Conservation (phyloP, 108 stramenopile genomes). For the Nitzschia palea region DNA sequence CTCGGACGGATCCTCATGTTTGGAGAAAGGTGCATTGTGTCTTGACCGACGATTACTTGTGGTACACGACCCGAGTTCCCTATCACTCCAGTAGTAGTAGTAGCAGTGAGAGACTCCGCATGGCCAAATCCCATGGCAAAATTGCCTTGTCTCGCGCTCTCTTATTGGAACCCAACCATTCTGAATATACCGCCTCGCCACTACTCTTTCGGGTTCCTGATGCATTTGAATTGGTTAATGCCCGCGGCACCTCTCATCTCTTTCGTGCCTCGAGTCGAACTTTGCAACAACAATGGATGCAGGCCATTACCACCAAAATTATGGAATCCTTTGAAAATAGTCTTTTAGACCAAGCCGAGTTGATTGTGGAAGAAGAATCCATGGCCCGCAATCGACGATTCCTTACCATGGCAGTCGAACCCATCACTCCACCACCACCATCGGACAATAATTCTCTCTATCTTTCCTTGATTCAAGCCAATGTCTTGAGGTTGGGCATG, state of each 20-base stretch:
- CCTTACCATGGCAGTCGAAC: constrained; percentile 11
- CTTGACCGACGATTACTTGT: constrained; percentile 54
- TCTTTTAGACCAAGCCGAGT: constrained; percentile 43
- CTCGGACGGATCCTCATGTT: constrained; percentile 35
- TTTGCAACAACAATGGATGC: constrained; percentile 37
- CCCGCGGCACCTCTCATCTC: constrained; percentile 30
- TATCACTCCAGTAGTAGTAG: background rate
- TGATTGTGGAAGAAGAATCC: constrained; percentile 42
- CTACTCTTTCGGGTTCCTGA: constrained; percentile 29
- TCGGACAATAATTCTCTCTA: background rate
- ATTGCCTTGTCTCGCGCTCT: constrained; percentile 40
- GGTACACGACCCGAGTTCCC: constrained; percentile 39
- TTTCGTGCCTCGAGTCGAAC: constrained; percentile 38
- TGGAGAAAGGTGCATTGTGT: constrained; percentile 50
- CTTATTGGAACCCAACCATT: constrained; percentile 40
- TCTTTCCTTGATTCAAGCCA: constrained; percentile 1
- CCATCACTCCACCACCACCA: background rate
- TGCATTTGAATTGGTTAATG: constrained; percentile 42
- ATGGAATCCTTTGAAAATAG: constrained; percentile 46
- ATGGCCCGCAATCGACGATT: constrained; percentile 39
- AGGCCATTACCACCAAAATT: constrained; percentile 27
- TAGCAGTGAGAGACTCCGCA: background rate
- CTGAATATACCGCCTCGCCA: constrained; percentile 18
- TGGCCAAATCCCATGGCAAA: constrained; percentile 35
- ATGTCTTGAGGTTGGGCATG: constrained; percentile 36